Percentiles rank a stretch among this genome's conserved stretches.
phyloP scores from a whole-genome alignment of 345 rosid genomes.

The Eucalyptus urophylla region DNA sequence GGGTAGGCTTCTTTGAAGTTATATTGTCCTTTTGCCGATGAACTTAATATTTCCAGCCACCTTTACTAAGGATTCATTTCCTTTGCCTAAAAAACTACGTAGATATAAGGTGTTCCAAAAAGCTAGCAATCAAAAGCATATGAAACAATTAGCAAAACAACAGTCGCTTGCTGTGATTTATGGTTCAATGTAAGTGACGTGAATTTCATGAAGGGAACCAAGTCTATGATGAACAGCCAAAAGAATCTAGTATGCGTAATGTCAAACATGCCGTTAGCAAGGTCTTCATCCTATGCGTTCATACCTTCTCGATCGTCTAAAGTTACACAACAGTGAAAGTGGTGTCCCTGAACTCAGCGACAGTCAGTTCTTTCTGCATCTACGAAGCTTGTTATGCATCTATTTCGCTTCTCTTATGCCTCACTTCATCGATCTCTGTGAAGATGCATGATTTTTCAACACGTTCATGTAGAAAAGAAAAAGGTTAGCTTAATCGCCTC shows the following conservation, averaged over 20 bases:
- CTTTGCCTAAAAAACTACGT: background rate
- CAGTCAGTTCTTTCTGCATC: background rate
- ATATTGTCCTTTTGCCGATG: background rate
- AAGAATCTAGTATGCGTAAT: too few species aligned
- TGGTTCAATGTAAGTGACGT: too few species aligned
- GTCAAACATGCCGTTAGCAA: too few species aligned
- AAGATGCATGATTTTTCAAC: background rate
- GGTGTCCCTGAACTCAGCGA: too few species aligned
- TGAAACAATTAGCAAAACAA: background rate
- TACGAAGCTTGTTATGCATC: background rate
- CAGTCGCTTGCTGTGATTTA: slow-evolving; percentile 43
- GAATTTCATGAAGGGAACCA: too few species aligned
- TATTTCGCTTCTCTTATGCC: too few species aligned
- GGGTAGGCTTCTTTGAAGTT: slow-evolving; percentile 39
- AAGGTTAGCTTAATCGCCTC: background rate
- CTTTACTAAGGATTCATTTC: background rate
- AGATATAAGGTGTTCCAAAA: slow-evolving; percentile 87
- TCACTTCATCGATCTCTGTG: too few species aligned
- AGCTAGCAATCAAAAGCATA: slow-evolving; percentile 89
- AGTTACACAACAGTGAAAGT: too few species aligned
- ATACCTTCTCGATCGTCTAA: too few species aligned
- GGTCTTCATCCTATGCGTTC: too few species aligned
- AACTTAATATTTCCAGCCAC: background rate
- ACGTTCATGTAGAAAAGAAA: background rate
- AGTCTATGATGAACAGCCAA: too few species aligned